Evolutionary conservation across 257 asterid genomes (phyloP).

Genomic region (Przewalskia tangutica): DNA sequence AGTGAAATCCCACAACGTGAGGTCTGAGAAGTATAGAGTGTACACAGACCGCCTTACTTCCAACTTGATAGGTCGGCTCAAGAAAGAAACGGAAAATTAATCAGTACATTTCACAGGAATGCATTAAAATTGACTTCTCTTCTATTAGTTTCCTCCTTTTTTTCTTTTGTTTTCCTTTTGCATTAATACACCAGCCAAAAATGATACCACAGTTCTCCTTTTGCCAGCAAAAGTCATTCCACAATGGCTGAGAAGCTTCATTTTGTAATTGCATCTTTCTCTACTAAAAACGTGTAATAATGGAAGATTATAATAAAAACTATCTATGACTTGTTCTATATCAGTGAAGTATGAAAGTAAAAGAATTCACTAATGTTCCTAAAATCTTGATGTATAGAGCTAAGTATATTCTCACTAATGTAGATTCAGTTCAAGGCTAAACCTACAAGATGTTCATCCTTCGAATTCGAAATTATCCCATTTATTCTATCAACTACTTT

Average conservation of each 20-base stretch:
- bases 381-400: too few species aligned
- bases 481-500: constrained; percentile 9
- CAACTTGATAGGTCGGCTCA: too few species aligned
- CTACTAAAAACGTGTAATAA: neutral
- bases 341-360: neutral
- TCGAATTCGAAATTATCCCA: neutral
- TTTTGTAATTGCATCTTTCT: neutral
- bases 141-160: too few species aligned
- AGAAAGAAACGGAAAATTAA: too few species aligned
- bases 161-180: neutral
- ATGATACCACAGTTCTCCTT: too few species aligned
- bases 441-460: neutral
- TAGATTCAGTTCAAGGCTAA: neutral
- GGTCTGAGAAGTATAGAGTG: too few species aligned
- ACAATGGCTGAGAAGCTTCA: neutral
- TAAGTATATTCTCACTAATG: neutral
- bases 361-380: neutral
- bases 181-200: neutral
- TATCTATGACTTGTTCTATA: neutral
- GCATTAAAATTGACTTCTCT: too few species aligned
- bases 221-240: too few species aligned
- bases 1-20: too few species aligned
- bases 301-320: too few species aligned
- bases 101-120: too few species aligned
- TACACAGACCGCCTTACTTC: too few species aligned